Conservation (phyloP, 2,329 filamentous ascomycete genomes). For the Ceratocystis alfenasii region DNA sequence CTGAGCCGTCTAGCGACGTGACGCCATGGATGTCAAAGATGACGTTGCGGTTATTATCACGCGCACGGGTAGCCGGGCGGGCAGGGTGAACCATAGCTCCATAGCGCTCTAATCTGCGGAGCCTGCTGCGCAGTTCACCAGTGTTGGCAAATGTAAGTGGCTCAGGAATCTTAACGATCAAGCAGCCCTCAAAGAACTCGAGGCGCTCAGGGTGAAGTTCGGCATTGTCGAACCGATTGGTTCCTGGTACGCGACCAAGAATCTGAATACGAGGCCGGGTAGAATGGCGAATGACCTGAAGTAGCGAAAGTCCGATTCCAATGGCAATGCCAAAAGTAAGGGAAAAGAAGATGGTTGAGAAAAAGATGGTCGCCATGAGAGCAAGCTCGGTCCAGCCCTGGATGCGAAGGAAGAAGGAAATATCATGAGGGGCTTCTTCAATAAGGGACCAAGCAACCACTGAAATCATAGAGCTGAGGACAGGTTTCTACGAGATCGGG, state of each 20-base stretch:
- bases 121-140: constrained; percentile 72
- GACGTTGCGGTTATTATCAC: constrained; percentile 79
- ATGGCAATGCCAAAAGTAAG: constrained; percentile 86
- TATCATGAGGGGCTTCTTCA: constrained; percentile 87
- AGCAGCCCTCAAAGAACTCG: constrained; percentile 80
- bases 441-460: constrained; percentile 91
- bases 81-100: constrained; percentile 85
- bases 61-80: constrained; percentile 61
- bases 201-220: constrained; percentile 59
- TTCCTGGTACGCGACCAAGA: constrained; percentile 75
- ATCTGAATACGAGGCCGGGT: constrained; percentile 94
- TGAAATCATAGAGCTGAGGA: constrained; percentile 85
- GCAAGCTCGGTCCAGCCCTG: constrained; percentile 73
- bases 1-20: constrained; percentile 83
- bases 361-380: constrained; percentile 82
- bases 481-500: constrained; percentile 56
- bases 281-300: constrained; percentile 80
- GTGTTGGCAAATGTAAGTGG: constrained; percentile 96
- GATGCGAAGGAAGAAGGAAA: constrained; percentile 78
- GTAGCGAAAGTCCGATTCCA: constrained; percentile 78
- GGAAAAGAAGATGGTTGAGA: constrained; percentile 89
- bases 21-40: constrained; percentile 99
- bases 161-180: constrained; percentile 96
- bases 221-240: constrained; percentile 74
- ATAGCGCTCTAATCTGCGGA: constrained; percentile 76